Percentiles rank a stretch among this genome's conserved stretches.
phyloP scores from a whole-genome alignment of 2,329 filamentous ascomycete genomes.

The Paraconiothyrium brasiliense region DNA sequence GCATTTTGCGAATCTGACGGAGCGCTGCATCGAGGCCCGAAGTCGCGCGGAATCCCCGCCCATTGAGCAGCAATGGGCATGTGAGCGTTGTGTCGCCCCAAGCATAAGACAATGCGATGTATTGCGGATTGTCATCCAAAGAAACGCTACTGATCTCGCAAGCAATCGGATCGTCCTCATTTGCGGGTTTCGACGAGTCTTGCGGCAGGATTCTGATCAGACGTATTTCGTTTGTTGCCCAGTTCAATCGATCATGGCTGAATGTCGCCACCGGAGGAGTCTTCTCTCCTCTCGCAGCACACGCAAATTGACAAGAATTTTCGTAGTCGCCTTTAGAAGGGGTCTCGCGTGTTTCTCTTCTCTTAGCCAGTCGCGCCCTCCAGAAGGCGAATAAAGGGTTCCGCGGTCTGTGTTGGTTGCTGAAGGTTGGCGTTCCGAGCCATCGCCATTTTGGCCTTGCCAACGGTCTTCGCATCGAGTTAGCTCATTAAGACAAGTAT shows the following conservation, averaged over 20 bases:
- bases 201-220: constrained; percentile 10
- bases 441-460: background rate
- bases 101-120: constrained; percentile 16
- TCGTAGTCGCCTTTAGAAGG: no score
- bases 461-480: constrained; percentile 1
- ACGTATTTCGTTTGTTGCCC: constrained; percentile 5
- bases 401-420: background rate
- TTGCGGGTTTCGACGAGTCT: background rate
- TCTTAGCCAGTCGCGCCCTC: background rate
- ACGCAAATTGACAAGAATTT: no score
- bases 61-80: background rate
- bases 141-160: constrained; percentile 4
- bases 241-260: constrained; percentile 3
- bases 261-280: background rate
- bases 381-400: background rate
- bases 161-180: constrained; percentile 3
- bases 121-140: constrained; percentile 4
- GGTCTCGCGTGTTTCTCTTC: background rate
- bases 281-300: no score
- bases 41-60: background rate
- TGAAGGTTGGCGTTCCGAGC: background rate
- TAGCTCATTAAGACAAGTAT: background rate
- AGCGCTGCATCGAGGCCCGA: constrained; percentile 14
- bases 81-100: constrained; percentile 11
- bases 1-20: constrained; percentile 16